Conservation (phyloP, 345 rosid genomes). For the Barbarea vulgaris region DNA sequence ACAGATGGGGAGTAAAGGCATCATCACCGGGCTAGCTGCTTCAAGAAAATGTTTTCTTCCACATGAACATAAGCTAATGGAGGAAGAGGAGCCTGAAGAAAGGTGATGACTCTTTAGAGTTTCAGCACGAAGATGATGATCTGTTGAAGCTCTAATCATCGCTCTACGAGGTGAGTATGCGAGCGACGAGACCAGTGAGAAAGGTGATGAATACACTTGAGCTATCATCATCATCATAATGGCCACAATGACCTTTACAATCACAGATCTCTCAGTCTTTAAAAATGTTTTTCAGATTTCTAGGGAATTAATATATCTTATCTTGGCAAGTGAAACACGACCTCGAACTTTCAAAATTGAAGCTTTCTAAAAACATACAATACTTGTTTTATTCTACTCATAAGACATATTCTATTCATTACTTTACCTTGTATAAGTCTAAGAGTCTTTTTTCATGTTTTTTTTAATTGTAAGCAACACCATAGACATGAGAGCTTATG, state of each 20-base stretch:
- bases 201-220: slow-evolving; percentile 19
- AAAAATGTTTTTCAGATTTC: background rate
- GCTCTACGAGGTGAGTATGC: background rate
- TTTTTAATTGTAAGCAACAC: slow-evolving; percentile 61
- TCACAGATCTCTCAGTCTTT: slow-evolving; percentile 7
- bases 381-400: background rate
- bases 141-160: slow-evolving; percentile 28
- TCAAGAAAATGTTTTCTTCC: slow-evolving; percentile 53
- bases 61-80: slow-evolving; percentile 43
- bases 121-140: slow-evolving; percentile 17
- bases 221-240: slow-evolving; percentile 20
- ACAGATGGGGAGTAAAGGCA: slow-evolving; percentile 46
- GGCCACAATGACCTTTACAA: slow-evolving; percentile 13
- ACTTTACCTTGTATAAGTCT: slow-evolving; percentile 3
- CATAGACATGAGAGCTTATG: slow-evolving; percentile 67
- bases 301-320: slow-evolving; percentile 1
- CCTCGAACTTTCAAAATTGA: background rate
- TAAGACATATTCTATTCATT: slow-evolving; percentile 9
- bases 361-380: background rate
- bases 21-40: slow-evolving; percentile 32
- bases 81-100: slow-evolving; percentile 3
- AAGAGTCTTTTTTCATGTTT: background rate
- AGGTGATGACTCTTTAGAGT: slow-evolving; percentile 6
- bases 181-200: slow-evolving; percentile 7
- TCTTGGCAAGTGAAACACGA: background rate